Evolutionary conservation across 2,329 filamentous ascomycete species (phyloP), one percentile per base, ranked within the genome.

Genomic region (Colletotrichum sp.): DNA sequence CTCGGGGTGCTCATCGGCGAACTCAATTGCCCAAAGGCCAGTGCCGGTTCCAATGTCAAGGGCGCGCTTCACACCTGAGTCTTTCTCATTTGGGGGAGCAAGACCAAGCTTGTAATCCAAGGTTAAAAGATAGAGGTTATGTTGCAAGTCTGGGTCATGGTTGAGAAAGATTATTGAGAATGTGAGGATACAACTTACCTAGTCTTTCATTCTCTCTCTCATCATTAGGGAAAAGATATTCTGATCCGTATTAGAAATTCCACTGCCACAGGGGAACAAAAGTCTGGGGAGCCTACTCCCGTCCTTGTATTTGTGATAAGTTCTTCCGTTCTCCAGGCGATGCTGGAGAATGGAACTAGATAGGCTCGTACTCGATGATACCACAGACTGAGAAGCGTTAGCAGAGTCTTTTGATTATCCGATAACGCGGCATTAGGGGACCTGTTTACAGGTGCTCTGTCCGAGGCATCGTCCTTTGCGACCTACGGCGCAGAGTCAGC

Each of bases 81-180:
- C 4, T 3, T 8, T 69, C 8, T 77, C 52, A 0, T 13, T 75
- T 18, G 32, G 60, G 12, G 85, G 85, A 7, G 78, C 78, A 0
- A 81, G 57, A 30, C 78, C 82, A 0, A 85, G 79, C 34, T 82
- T 82, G 15, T 80, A 80, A 2, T 81, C 78, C 18, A 84, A 77
- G 0, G 82, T 85, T 5, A 86, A 76, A 1, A 77, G 66, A 39
- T 82, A 84, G 0, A 85, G 69, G 59, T 84, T 81, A 68, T 86
- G 85, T 78, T 86, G 84, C 1, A 86, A 72, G 71, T 86, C 83
- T 81, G 78, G 4, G 13, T 30, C 13, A 8, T 15, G 8, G 4
- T 12, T 62, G 5, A 67, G 72, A 36, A n/a, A 26, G 55, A 7
- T 44, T 76, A 32, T 26, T n/a, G 8, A 13, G 3, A 26, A 12